Evolutionary conservation across 2,329 filamentous ascomycete genomes (phyloP).

Genomic region (Diplodia intermedia): DNA sequence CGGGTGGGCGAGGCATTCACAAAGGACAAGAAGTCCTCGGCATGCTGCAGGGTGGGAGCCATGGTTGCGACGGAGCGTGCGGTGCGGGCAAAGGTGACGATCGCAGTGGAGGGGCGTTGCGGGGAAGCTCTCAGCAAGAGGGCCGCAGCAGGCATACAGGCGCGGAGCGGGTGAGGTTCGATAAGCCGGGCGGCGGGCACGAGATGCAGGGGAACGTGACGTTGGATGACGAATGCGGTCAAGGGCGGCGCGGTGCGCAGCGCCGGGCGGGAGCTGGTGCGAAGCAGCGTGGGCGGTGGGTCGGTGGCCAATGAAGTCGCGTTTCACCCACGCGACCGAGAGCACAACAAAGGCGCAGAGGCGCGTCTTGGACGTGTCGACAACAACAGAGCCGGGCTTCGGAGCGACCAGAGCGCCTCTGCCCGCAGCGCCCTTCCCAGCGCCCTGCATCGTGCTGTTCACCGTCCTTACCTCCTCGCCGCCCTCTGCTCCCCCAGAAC

Average conservation of each 20-base stretch:
- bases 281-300: conserved; percentile 3
- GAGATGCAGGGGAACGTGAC: conserved; percentile 28
- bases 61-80: conserved; percentile 40
- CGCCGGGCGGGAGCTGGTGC: conserved; percentile 16
- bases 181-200: conserved; percentile 21
- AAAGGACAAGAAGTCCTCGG: conserved; percentile 88
- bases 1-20: conserved; percentile 94
- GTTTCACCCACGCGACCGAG: conserved; percentile 27
- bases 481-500: conserved; percentile 17
- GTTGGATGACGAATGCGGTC: conserved; percentile 24
- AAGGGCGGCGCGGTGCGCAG: conserved; percentile 27
- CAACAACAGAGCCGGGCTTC: conserved; percentile 27
- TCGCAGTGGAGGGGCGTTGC: conserved; percentile 27
- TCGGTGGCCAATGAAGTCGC: conserved; percentile 21
- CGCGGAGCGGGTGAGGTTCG: neutral
- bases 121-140: conserved; percentile 36
- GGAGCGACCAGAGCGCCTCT: conserved; percentile 18
- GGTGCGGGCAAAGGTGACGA: conserved; percentile 29
- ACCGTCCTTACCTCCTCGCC: conserved; percentile 27
- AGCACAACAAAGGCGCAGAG: conserved; percentile 26
- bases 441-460: conserved; percentile 27
- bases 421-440: conserved; percentile 24
- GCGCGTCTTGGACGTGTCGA: conserved; percentile 28
- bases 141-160: conserved; percentile 28
- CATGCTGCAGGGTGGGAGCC: conserved; percentile 54